Conservation (phyloP, 176 grass and related monocot species). For the Paspalum vaginatum region DNA sequence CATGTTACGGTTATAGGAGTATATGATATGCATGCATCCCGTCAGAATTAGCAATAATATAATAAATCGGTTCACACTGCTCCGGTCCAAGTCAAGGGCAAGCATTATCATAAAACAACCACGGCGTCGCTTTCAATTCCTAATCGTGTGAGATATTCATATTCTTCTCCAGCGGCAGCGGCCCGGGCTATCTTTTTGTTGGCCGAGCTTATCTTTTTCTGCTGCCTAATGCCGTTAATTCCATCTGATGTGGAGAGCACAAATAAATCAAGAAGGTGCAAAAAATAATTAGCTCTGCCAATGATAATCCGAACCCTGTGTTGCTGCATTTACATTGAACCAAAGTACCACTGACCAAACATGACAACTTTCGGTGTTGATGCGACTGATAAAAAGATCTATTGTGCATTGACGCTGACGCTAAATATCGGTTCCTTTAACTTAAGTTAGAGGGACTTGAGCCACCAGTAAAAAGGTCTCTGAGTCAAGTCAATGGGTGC, state of each 20-base stretch:
- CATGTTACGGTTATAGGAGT: no score
- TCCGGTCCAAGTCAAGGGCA: not conserved
- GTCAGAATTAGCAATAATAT: no score
- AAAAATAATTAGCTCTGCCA: not conserved
- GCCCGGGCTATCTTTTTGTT: not conserved
- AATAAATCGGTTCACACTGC: not conserved
- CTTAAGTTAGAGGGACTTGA: no score
- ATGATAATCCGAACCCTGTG: not conserved
- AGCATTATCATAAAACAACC: not conserved
- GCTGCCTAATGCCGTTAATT: not conserved
- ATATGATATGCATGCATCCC: no score
- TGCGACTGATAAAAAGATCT: not conserved
- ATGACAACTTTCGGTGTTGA: not conserved
- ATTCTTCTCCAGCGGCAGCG: not conserved
- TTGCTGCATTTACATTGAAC: not conserved
- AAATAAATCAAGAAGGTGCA: not conserved
- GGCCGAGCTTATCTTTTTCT: not conserved
- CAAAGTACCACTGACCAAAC: not conserved
- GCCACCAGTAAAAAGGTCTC: no score
- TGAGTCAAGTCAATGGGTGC: no score
- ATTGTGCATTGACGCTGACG: not conserved
- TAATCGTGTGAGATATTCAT: not conserved
- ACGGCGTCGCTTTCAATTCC: not conserved
- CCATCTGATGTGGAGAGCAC: not conserved
- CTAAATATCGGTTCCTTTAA: no score